phyloP scores from a whole-genome alignment of 495 filamentous ascomycete genomes.

The Lasiosphaeris hirsuta region DNA sequence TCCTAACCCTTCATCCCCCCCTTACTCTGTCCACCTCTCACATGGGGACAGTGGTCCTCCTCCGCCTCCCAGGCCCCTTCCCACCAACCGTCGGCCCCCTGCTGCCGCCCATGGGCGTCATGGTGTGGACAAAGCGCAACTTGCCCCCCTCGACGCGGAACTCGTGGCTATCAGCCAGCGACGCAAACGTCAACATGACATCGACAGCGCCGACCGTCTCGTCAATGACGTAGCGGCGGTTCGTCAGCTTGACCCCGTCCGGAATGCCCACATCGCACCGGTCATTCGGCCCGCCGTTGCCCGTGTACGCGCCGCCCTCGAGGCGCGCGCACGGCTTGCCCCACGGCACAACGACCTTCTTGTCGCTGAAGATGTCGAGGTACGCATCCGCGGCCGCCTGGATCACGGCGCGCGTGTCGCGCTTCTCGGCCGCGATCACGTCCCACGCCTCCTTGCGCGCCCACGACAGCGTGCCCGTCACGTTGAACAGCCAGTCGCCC shows the following conservation, averaged over 20 bases:
- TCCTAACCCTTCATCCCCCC: neutral
- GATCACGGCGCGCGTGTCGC: constrained; percentile 43
- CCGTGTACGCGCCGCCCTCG: constrained; percentile 47
- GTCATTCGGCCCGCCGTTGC: constrained; percentile 32
- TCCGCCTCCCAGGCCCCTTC: constrained; percentile 13
- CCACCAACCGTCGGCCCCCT: constrained; percentile 7
- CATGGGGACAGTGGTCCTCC: neutral
- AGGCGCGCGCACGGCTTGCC: constrained; percentile 45
- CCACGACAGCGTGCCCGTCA: constrained; percentile 46
- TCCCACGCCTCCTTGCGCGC: constrained; percentile 42
- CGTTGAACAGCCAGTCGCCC: constrained; percentile 51
- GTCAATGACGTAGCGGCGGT: constrained; percentile 51
- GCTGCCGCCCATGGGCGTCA: constrained; percentile 36
- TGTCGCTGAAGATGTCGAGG: constrained; percentile 44
- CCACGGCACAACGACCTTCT: constrained; percentile 47
- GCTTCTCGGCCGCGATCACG: constrained; percentile 40
- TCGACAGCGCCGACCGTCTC: constrained; percentile 47
- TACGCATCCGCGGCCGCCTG: constrained; percentile 50
- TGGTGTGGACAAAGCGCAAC: constrained; percentile 47
- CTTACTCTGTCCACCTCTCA: too few species aligned
- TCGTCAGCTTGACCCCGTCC: constrained; percentile 35
- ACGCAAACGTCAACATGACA: constrained; percentile 42
- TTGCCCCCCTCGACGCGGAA: constrained; percentile 49
- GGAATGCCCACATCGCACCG: constrained; percentile 40
- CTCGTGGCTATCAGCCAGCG: constrained; percentile 48